phyloP scores from a whole-genome alignment of 192 early-diverging fungal genomes.

The Coemansia sp. region DNA sequence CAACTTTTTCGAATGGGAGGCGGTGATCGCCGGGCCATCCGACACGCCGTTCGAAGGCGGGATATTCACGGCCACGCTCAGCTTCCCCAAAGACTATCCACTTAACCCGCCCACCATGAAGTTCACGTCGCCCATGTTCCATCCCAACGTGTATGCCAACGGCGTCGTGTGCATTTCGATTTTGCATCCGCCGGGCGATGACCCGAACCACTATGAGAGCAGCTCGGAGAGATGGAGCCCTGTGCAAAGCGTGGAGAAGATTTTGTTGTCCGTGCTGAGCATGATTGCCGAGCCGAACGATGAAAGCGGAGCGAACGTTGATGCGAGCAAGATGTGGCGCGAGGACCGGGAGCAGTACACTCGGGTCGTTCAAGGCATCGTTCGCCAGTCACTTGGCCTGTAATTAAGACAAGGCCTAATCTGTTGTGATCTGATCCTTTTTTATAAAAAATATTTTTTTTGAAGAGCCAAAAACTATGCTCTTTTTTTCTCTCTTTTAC shows the following conservation, averaged over 20 bases:
- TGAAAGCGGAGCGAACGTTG: constrained; percentile 97
- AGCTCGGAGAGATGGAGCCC: constrained; percentile 96
- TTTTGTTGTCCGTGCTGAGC: constrained; percentile 88
- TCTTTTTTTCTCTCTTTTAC: constrained; percentile 12
- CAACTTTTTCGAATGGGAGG: constrained; percentile 55
- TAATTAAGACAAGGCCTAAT: constrained; percentile 22
- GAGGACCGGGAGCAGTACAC: constrained; percentile 81
- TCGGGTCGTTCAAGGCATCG: constrained; percentile 73
- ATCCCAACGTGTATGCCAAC: constrained; percentile 94
- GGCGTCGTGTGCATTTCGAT: constrained; percentile 98
- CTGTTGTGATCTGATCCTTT: background rate
- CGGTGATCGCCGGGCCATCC: constrained; percentile 66
- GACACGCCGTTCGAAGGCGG: constrained; percentile 96
- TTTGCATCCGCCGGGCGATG: constrained; percentile 95
- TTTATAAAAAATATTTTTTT: background rate
- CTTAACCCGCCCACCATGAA: constrained; percentile 94
- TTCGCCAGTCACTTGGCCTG: constrained; percentile 76
- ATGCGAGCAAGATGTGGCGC: constrained; percentile 97
- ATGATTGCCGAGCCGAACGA: constrained; percentile 99
- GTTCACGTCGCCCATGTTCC: constrained; percentile 94
- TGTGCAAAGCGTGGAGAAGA: constrained; percentile 98
- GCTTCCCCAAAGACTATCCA: constrained; percentile 93
- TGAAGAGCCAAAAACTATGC: background rate
- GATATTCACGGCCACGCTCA: constrained; percentile 84
- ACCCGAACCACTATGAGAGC: constrained; percentile 96